Base-by-base conservation (phyloP, 805 yeast species). In the Scheffersomyces spartinae region DNA sequence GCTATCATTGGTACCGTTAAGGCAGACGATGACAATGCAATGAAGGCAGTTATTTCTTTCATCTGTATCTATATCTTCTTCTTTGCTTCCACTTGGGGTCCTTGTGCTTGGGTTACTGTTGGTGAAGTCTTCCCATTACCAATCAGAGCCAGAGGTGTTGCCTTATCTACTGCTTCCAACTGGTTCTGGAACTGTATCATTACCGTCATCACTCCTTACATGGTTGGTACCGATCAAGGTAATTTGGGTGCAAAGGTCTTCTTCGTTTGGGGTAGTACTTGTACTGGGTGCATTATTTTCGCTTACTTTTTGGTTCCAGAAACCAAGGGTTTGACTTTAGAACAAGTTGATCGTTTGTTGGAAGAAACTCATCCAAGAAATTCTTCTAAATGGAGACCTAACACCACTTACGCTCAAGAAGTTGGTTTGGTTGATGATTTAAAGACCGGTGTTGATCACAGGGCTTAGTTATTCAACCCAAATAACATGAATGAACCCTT, bases 11-110 rank as follows among this genome's bases (percentile, higher is more conserved):
- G n/a, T n/a, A n/a, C 50, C 27, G 54, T 60, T 18, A 38, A 44
- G 13, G 31, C 40, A 8, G 30, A 43, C 26, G 34, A 52, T 14
- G 34, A 35, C 14, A 35, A n/a, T n/a, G n/a, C n/a, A n/a, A n/a
- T n/a, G n/a, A 45, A 48, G 35, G 49, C n/a, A n/a, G n/a, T n/a
- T n/a, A n/a, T n/a, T n/a, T 40, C 52, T 4, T 71, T 81, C 47
- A 73, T 79, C 14, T 80, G 88, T 44, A 32, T 68, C 2, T 82
- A 77, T 46, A 75, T 82, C 38, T 73, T 76, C 28, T 74, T 75
- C 47, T 78, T 79, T 56, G 93, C 91, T 6, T 64, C 82, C 4
- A 69, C 88, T 13, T 82, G 91, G 88, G 88, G 88, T 47, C 85
- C 91, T 20, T 71, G 69, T 33, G 73, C 71, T 20, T 81, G 88